Evolutionary conservation across 1,284 basidiomycete genomes (phyloP).

Genomic region (Golubevia pallescens): DNA sequence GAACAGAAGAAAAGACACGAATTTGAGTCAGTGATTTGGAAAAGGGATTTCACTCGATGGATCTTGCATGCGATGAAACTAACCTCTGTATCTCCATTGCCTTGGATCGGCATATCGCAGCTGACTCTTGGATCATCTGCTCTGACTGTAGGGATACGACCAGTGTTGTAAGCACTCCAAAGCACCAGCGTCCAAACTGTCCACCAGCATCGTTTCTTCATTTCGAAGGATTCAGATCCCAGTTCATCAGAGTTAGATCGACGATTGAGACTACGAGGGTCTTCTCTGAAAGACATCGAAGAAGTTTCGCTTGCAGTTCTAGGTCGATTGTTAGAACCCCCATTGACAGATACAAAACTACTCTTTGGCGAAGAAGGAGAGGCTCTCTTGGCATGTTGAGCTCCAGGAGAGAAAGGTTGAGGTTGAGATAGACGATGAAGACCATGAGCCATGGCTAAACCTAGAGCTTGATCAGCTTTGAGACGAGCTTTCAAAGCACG

Average conservation of each 20-base stretch:
- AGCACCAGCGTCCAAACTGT: constrained; percentile 44
- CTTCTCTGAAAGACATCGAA: neutral
- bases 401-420: constrained; percentile 16
- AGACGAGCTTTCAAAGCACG: constrained; percentile 47
- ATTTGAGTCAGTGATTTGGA: no score
- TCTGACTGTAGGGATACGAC: constrained; percentile 44
- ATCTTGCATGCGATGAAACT: no score
- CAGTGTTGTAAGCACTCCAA: constrained; percentile 52
- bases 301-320: neutral
- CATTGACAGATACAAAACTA: neutral
- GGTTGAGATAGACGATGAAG: constrained; percentile 33
- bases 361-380: neutral
- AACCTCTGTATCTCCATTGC: neutral
- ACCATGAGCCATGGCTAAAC: constrained; percentile 52
- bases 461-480: constrained; percentile 53
- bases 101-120: constrained; percentile 37
- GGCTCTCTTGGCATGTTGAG: constrained; percentile 22
- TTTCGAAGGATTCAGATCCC: constrained; percentile 35
- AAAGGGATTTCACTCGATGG: neutral
- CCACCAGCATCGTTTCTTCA: constrained; percentile 56
- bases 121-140: constrained; percentile 54
- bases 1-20: no score
- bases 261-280: neutral
- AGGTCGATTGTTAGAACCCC: no score
- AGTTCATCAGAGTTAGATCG: constrained; percentile 5